Evolutionary conservation across 1,284 basidiomycete genomes (phyloP).

Genomic region (Anthracocystis panici-leucophaei): DNA sequence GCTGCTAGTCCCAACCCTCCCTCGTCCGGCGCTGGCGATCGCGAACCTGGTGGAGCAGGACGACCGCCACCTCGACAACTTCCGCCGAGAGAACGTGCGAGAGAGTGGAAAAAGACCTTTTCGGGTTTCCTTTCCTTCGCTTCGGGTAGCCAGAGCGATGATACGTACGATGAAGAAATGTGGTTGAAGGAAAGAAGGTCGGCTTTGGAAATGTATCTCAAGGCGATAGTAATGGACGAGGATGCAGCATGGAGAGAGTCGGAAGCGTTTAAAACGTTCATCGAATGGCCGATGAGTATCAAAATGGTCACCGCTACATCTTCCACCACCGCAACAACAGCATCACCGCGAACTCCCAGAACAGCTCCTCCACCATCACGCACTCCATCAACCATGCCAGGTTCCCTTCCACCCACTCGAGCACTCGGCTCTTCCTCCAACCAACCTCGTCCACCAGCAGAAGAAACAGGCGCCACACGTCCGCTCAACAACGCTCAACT

Average conservation of each 20-base stretch:
- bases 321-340: background rate
- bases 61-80: conserved; percentile 79
- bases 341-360: conserved; percentile 7
- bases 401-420: conserved; percentile 19
- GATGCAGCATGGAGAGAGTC: conserved; percentile 84
- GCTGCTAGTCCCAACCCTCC: conserved; percentile 75
- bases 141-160: conserved; percentile 17
- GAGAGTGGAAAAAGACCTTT: conserved; percentile 60
- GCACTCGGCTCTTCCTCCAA: conserved; percentile 19
- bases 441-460: conserved; percentile 71
- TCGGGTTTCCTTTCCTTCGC: conserved; percentile 37
- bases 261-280: conserved; percentile 85
- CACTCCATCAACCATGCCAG: conserved; percentile 22
- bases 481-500: conserved; percentile 86
- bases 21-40: conserved; percentile 7
- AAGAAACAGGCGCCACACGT: conserved; percentile 86
- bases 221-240: conserved; percentile 83
- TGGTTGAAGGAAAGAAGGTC: conserved; percentile 80
- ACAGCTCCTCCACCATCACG: background rate
- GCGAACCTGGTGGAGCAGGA: conserved; percentile 36
- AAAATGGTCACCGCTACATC: conserved; percentile 24
- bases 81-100: conserved; percentile 83
- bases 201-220: conserved; percentile 85
- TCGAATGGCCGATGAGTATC: conserved; percentile 77
- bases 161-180: conserved; percentile 57